phyloP scores from a whole-genome alignment of 106 monocot genomes.

The Phalaenopsis equestris region DNA sequence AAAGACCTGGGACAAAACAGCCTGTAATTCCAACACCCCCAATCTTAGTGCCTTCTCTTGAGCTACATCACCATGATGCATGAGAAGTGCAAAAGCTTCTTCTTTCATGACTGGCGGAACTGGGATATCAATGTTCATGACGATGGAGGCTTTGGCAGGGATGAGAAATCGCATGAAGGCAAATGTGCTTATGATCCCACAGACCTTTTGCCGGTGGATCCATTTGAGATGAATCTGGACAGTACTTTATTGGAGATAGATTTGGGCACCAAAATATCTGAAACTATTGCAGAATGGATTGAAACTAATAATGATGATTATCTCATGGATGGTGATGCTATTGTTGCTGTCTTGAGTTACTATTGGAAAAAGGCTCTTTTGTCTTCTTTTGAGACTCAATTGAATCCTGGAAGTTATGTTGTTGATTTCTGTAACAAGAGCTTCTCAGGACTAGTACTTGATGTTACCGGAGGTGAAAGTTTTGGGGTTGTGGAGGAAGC shows the following conservation, averaged over 20 bases:
- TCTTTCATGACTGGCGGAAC: conserved; percentile 3
- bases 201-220: conserved; percentile 50
- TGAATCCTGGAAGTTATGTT: neutral
- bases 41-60: neutral
- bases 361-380: neutral
- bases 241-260: conserved; percentile 15
- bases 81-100: conserved; percentile 2
- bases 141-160: conserved; percentile 8
- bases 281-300: conserved; percentile 42
- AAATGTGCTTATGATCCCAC: conserved; percentile 12
- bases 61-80: neutral
- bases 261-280: conserved; percentile 14
- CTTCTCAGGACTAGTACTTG: neutral
- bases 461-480: neutral
- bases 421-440: neutral
- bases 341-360: neutral
- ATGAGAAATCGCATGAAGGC: conserved; percentile 8
- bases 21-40: neutral
- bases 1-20: neutral
- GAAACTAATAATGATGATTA: conserved; percentile 2
- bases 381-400: conserved; percentile 4
- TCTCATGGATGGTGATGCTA: neutral
- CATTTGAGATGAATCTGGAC: conserved; percentile 54
- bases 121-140: conserved; percentile 10
- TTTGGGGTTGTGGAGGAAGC: neutral